Conservation (phyloP, 139 green algal species). For the Chlorella sorokiniana region DNA sequence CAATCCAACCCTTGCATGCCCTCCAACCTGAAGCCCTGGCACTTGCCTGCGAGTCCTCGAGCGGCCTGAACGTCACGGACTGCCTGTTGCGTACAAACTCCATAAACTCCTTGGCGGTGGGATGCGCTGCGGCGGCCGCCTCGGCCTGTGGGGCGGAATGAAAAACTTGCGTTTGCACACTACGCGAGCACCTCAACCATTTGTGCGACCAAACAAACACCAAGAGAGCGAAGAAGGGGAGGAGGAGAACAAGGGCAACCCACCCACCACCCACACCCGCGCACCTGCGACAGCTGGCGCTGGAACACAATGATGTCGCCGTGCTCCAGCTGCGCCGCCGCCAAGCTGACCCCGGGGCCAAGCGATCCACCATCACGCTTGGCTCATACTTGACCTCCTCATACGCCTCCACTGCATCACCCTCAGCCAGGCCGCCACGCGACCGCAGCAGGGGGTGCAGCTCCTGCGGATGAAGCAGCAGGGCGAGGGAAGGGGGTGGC, state of each 20-base stretch:
- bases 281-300: conserved; percentile 38
- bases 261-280: not conserved
- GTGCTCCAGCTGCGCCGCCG: conserved; percentile 70
- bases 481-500: no score
- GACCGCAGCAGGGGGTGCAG: conserved; percentile 54
- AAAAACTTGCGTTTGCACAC: not conserved
- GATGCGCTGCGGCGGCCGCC: conserved; percentile 28
- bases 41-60: conserved; percentile 55
- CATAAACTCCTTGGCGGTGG: conserved; percentile 70
- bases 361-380: conserved; percentile 71
- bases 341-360: conserved; percentile 43
- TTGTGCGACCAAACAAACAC: not conserved
- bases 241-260: no score
- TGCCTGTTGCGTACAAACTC: conserved; percentile 70
- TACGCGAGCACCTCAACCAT: not conserved
- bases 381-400: conserved; percentile 96
- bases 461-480: conserved; percentile 6
- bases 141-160: conserved; percentile 11
- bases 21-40: no score
- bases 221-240: not conserved
- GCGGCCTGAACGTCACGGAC: conserved; percentile 68
- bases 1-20: not conserved
- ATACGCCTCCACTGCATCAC: conserved; percentile 32
- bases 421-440: conserved; percentile 47
- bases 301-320: conserved; percentile 92